Evolutionary conservation across 305 asterid genomes (phyloP).

Genomic region (Salvia sclarea): DNA sequence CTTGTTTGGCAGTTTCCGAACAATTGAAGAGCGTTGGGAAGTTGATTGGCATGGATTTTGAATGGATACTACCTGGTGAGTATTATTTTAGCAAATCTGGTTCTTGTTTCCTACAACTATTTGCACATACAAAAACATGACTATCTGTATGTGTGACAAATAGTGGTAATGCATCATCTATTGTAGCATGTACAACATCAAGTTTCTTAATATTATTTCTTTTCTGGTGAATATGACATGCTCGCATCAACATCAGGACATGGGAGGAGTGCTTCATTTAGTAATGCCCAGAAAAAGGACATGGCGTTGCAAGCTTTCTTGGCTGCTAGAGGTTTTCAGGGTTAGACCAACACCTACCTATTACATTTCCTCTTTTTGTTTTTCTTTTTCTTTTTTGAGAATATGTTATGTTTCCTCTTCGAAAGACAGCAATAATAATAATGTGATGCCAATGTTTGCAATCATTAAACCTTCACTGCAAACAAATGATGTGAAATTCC

Average conservation of each 20-base stretch:
- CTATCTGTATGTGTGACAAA: not conserved
- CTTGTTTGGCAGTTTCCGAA: constrained; percentile 42
- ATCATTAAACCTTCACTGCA: not conserved
- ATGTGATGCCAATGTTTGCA: not conserved
- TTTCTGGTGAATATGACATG: not conserved
- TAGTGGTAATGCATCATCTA: not conserved
- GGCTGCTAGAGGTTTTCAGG: constrained; percentile 36
- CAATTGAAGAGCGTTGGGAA: constrained; percentile 53
- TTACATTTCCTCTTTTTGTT: not conserved
- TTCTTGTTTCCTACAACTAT: not conserved
- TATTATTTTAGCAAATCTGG: not conserved
- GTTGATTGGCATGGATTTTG: constrained; percentile 60
- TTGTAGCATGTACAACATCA: not conserved
- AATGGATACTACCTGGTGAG: constrained; percentile 75
- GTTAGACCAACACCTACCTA: too few relatives aligned
- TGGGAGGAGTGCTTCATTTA: constrained; percentile 52
- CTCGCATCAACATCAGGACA: constrained; percentile 44
- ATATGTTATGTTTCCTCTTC: not conserved
- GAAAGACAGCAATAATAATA: not conserved
- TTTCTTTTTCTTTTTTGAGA: too few relatives aligned
- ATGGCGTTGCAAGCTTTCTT: constrained; percentile 44
- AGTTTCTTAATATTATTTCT: not conserved
- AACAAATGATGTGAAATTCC: not conserved
- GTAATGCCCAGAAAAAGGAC: constrained; percentile 44
- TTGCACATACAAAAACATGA: too few relatives aligned